A percentile compares a stretch with the other conserved stretches of the same genome.
phyloP scores from a whole-genome alignment of 2,329 filamentous ascomycete genomes.

The Thermothelomyces thermophilus region DNA sequence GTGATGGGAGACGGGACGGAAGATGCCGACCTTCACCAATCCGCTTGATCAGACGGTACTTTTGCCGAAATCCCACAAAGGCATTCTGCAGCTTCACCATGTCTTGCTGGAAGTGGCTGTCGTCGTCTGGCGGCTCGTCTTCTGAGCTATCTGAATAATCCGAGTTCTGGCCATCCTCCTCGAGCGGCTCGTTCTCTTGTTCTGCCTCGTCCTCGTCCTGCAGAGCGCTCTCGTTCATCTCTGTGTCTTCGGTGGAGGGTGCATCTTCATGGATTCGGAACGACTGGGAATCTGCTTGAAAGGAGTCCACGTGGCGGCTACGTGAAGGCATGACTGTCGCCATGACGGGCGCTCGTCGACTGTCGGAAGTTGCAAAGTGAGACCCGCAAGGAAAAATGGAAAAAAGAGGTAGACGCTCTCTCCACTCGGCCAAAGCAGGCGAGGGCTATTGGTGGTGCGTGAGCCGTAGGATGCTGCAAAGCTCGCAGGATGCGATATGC shows the following conservation, averaged over 20 bases:
- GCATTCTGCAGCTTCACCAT: constrained; percentile 78
- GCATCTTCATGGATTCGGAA: constrained; percentile 47
- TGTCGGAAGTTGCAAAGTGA: not conserved
- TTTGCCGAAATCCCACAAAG: constrained; percentile 76
- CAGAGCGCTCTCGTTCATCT: constrained; percentile 38
- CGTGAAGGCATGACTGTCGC: constrained; percentile 21
- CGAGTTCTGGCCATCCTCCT: constrained; percentile 35
- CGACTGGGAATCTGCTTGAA: constrained; percentile 38
- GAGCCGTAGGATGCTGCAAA: not conserved
- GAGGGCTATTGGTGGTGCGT: constrained; percentile 15
- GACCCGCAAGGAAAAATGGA: constrained; percentile 6
- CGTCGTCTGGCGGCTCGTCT: constrained; percentile 63
- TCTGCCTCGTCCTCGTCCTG: constrained; percentile 30
- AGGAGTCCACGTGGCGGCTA: constrained; percentile 33
- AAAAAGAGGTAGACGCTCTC: no score
- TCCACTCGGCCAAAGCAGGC: constrained; percentile 3
- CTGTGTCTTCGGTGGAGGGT: constrained; percentile 42
- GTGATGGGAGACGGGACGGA: not conserved
- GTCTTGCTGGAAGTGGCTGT: constrained; percentile 68
- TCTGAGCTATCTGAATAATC: constrained; percentile 44
- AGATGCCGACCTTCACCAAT: constrained; percentile 77
- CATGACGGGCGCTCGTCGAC: constrained; percentile 10
- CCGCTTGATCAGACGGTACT: constrained; percentile 87
- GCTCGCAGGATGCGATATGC: not conserved
- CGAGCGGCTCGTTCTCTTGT: constrained; percentile 30